Evolutionary conservation across 805 yeast genomes (phyloP).

Genomic region (Candida dendrica): DNA sequence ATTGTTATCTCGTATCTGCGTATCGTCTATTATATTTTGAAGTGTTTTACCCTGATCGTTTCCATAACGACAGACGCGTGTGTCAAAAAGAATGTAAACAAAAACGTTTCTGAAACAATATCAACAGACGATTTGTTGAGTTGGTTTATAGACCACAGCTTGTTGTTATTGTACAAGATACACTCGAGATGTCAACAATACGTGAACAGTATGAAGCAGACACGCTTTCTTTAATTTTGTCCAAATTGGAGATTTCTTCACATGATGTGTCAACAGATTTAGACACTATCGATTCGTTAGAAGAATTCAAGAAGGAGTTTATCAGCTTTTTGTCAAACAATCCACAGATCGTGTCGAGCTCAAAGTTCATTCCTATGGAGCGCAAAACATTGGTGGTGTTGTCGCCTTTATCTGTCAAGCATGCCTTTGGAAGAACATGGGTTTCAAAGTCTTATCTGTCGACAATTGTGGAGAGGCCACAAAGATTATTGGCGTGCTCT

Average conservation of each 20-base stretch:
- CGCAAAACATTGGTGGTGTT: slow-evolving; percentile 49
- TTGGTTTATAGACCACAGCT: too few species aligned
- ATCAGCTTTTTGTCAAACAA: slow-evolving; percentile 33
- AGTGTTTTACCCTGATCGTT: neutral
- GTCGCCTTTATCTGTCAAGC: slow-evolving; percentile 65
- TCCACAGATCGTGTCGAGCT: slow-evolving; percentile 26
- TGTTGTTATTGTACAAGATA: too few species aligned
- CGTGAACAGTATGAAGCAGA: neutral
- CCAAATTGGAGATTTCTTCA: neutral
- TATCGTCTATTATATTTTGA: too few species aligned
- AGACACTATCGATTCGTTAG: slow-evolving; percentile 21
- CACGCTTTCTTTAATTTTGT: neutral
- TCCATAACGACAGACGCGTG: neutral
- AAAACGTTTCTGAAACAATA: too few species aligned
- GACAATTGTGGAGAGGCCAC: slow-evolving; percentile 79
- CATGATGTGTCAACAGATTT: neutral
- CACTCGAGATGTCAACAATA: neutral
- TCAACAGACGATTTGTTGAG: too few species aligned
- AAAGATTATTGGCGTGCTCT: slow-evolving; percentile 67
- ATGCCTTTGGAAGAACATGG: slow-evolving; percentile 72
- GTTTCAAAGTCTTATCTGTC: slow-evolving; percentile 57
- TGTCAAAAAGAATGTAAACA: neutral
- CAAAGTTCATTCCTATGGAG: slow-evolving; percentile 22
- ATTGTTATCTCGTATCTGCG: too few species aligned
- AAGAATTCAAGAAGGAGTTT: slow-evolving; percentile 35